phyloP scores from a whole-genome alignment of 1,284 basidiomycete species.

The Sporisorium sorghi region DNA sequence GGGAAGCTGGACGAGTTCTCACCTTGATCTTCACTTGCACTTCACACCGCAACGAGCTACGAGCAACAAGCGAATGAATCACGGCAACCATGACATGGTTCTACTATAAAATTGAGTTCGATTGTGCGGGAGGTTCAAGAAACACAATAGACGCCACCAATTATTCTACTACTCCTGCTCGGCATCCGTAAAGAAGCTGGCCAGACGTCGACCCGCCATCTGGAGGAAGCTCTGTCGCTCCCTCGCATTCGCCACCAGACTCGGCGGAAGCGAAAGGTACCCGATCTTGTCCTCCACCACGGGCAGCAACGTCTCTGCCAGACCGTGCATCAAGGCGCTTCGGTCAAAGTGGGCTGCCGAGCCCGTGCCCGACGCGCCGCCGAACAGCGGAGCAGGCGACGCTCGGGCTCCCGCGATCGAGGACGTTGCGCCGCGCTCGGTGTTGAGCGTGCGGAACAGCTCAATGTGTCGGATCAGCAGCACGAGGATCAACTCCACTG shows the following conservation, averaged over 20 bases:
- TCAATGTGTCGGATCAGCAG: constrained; percentile 86
- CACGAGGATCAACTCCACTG: constrained; percentile 84
- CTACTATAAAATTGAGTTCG: not conserved
- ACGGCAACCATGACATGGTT: too few species aligned
- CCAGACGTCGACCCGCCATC: constrained; percentile 54
- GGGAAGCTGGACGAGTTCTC: too few species aligned
- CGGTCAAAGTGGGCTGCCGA: constrained; percentile 24
- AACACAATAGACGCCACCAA: not conserved
- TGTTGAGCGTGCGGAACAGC: constrained; percentile 70
- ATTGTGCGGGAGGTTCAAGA: not conserved
- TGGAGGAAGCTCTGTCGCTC: constrained; percentile 58
- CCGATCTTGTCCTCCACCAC: constrained; percentile 57
- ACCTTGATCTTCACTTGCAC: not conserved
- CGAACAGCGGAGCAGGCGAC: constrained; percentile 13
- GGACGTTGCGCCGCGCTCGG: constrained; percentile 6
- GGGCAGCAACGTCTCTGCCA: constrained; percentile 46
- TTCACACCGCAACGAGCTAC: too few species aligned
- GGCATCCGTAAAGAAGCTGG: constrained; percentile 45
- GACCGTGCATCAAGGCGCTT: constrained; percentile 33
- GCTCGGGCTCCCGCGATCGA: constrained; percentile 3
- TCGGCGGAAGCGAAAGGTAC: constrained; percentile 45
- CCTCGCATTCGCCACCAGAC: constrained; percentile 46
- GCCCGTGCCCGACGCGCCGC: constrained; percentile 7
- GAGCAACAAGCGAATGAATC: too few species aligned
- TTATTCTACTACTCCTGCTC: constrained; percentile 29